Conservation (phyloP, 75 land plant species). For the Larix kaempferi region DNA sequence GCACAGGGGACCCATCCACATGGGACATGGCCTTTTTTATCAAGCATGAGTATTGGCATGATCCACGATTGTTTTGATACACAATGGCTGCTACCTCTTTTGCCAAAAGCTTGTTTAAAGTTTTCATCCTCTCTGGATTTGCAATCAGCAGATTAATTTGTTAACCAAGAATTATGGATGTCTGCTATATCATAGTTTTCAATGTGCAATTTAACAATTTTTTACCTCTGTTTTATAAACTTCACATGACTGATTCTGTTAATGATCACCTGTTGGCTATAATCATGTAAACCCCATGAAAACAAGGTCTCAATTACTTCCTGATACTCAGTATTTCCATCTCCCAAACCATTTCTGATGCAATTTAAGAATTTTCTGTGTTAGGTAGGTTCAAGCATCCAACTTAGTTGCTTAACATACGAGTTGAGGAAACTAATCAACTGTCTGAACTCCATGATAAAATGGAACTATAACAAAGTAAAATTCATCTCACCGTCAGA, state of each 20-base stretch:
- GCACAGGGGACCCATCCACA: no score
- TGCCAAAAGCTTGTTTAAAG: neutral
- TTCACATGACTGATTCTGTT: neutral
- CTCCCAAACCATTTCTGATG: neutral
- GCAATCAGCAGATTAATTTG: neutral
- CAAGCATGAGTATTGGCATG: neutral
- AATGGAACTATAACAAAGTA: neutral
- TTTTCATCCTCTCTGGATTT: neutral
- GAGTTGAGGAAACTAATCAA: neutral
- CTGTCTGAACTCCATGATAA: neutral
- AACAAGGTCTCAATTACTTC: conserved; percentile 1
- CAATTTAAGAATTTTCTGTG: neutral
- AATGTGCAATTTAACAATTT: neutral
- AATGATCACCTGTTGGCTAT: neutral
- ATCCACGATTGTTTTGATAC: neutral
- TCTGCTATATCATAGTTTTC: neutral
- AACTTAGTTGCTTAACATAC: neutral
- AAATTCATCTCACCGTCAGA: neutral
- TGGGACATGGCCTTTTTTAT: neutral
- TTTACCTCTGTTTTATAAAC: neutral
- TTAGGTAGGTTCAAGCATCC: neutral
- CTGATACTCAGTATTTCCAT: neutral
- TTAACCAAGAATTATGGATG: neutral
- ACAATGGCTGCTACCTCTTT: neutral
- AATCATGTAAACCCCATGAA: neutral